Conservation (phyloP, 257 asterid species). For the Nicotiana benthamiana region DNA sequence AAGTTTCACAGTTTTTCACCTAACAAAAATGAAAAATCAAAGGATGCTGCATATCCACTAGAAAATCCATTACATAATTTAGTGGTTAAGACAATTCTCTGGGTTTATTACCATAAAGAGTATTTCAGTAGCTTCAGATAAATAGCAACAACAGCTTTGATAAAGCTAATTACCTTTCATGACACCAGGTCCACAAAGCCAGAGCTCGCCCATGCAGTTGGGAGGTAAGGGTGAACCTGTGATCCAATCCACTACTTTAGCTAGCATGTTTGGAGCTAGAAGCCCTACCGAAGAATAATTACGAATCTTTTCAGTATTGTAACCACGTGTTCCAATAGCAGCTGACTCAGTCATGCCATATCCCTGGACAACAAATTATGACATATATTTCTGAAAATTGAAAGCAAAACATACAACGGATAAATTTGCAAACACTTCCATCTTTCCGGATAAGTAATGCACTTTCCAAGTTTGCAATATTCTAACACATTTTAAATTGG, state of each 20-base stretch:
- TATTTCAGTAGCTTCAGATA: background rate
- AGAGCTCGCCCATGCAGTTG: conserved; percentile 70
- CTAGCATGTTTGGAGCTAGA: conserved; percentile 57
- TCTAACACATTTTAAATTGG: background rate
- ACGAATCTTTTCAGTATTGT: conserved; percentile 27
- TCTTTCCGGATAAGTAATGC: background rate
- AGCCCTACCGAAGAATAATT: conserved; percentile 63
- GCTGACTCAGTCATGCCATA: conserved; percentile 87
- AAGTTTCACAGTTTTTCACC: background rate
- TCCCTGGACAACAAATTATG: conserved; percentile 38
- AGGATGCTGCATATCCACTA: background rate
- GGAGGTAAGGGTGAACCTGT: conserved; percentile 59
- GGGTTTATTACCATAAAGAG: background rate
- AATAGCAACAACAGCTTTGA: background rate
- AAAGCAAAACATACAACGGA: background rate
- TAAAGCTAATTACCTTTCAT: conserved; percentile 54
- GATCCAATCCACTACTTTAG: conserved; percentile 66
- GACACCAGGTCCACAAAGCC: conserved; percentile 64
- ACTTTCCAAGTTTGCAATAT: background rate
- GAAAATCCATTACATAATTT: background rate
- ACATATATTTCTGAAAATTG: background rate
- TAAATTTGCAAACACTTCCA: background rate
- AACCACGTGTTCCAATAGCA: conserved; percentile 68
- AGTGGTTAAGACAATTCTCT: background rate
- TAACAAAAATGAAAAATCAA: background rate